phyloP scores from a whole-genome alignment of 176 grass and related monocot species.

The Triticum turgidum region DNA sequence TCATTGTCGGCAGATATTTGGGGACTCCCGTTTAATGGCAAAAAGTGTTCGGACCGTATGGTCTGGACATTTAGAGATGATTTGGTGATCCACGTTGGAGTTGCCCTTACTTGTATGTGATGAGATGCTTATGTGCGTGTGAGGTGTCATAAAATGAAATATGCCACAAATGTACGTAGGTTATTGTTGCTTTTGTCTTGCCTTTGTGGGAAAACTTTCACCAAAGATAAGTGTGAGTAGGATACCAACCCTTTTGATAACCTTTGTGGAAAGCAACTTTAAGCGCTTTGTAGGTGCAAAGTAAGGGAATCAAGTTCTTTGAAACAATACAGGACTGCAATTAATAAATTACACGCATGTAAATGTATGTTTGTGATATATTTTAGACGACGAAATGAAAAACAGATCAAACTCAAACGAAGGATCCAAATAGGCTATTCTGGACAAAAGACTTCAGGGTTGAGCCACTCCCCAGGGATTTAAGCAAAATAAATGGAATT shows the following conservation, averaged over 20 bases:
- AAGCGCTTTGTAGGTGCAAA: background rate
- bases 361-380: background rate
- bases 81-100: too few relatives aligned
- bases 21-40: too few relatives aligned
- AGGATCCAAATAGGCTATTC: background rate
- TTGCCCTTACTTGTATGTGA: background rate
- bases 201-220: constrained; percentile 22
- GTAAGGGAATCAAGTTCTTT: background rate
- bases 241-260: constrained; percentile 21
- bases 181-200: constrained; percentile 3
- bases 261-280: constrained; percentile 26
- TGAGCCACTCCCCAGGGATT: background rate
- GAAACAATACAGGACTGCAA: background rate
- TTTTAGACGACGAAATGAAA: background rate
- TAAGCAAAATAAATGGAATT: too few relatives aligned
- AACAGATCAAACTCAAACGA: background rate
- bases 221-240: constrained; percentile 11
- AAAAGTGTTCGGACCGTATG: too few relatives aligned
- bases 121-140: constrained; percentile 32
- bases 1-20: too few relatives aligned
- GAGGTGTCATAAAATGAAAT: background rate
- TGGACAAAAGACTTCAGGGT: background rate
- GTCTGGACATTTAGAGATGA: too few relatives aligned
- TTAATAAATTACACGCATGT: background rate
- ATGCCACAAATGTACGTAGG: background rate